A percentile compares a stretch with the other conserved stretches of the same genome.
These are phyloP conservation scores for Elongisporangium undulatum DNA, from an alignment of 352 stramenopile genomes.

Conservation along the genomic window DNA sequence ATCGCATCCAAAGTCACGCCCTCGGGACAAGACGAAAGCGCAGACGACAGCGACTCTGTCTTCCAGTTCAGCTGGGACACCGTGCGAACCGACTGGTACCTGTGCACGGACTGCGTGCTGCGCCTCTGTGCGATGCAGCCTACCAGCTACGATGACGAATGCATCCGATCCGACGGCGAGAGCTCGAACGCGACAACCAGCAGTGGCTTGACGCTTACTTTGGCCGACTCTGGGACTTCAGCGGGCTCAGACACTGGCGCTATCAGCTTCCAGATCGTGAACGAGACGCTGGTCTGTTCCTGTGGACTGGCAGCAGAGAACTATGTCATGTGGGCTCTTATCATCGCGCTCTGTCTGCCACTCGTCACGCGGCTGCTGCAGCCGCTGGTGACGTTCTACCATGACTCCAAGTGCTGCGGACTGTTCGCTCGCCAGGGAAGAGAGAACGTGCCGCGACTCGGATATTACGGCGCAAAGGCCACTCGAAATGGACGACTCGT, in stretches of 20 bases:
- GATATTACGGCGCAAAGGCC: constrained; percentile 21
- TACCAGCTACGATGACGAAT: constrained; percentile 13
- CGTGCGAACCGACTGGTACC: constrained; percentile 20
- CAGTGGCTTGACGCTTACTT: background rate
- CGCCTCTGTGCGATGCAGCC: constrained; percentile 27
- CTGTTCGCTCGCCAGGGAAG: constrained; percentile 33
- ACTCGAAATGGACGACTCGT: constrained; percentile 34
- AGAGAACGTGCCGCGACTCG: constrained; percentile 20
- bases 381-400: constrained; percentile 60
- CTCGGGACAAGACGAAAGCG: constrained; percentile 1
- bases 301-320: constrained; percentile 32
- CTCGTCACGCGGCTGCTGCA: constrained; percentile 34
- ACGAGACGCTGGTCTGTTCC: constrained; percentile 37
- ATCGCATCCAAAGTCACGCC: constrained; percentile 19
- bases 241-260: constrained; percentile 9
- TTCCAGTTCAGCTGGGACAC: constrained; percentile 46
- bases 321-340: constrained; percentile 34
- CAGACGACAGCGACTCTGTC: background rate
- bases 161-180: constrained; percentile 42
- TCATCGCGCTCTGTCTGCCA: constrained; percentile 34
- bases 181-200: constrained; percentile 11
- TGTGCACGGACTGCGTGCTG: constrained; percentile 44
- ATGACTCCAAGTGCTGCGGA: constrained; percentile 39
- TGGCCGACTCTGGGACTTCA: background rate
- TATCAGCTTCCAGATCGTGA: constrained; percentile 48